phyloP scores from a whole-genome alignment of 441 rosid genomes.

The Pelargonium fulgidum region DNA sequence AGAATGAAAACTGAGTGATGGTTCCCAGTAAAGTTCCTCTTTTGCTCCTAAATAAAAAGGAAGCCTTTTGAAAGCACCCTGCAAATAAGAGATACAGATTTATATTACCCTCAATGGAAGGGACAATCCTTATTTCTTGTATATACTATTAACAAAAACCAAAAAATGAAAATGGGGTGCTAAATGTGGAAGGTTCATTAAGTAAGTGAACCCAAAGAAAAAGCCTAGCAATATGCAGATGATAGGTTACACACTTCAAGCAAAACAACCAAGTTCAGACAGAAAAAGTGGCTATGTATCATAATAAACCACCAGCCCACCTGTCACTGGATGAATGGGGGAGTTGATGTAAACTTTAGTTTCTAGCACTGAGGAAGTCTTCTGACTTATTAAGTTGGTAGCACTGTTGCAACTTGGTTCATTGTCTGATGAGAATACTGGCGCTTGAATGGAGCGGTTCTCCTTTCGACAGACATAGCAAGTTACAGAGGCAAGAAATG shows the following conservation, averaged over 20 bases:
- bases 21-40: slow-evolving; percentile 49
- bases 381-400: slow-evolving; percentile 56
- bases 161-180: neutral
- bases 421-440: slow-evolving; percentile 54
- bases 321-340: slow-evolving; percentile 25
- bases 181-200: neutral
- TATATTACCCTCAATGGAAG: neutral
- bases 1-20: slow-evolving; percentile 53
- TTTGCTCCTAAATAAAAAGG: slow-evolving; percentile 43
- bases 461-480: slow-evolving; percentile 51
- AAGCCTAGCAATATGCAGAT: neutral
- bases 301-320: slow-evolving; percentile 8
- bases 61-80: slow-evolving; percentile 64
- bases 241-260: neutral
- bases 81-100: slow-evolving; percentile 17
- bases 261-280: slow-evolving; percentile 13
- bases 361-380: slow-evolving; percentile 41
- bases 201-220: slow-evolving; percentile 10
- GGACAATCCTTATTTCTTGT: neutral
- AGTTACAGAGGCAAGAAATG: slow-evolving; percentile 51
- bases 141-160: neutral
- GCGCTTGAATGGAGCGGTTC: slow-evolving; percentile 29
- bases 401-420: slow-evolving; percentile 74
- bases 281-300: slow-evolving; percentile 9
- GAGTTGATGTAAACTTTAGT: slow-evolving; percentile 34